A percentile compares a stretch with the other conserved stretches of the same genome.
phyloP scores from a whole-genome alignment of 306 rosid genomes.

The Fragaria iinumae region DNA sequence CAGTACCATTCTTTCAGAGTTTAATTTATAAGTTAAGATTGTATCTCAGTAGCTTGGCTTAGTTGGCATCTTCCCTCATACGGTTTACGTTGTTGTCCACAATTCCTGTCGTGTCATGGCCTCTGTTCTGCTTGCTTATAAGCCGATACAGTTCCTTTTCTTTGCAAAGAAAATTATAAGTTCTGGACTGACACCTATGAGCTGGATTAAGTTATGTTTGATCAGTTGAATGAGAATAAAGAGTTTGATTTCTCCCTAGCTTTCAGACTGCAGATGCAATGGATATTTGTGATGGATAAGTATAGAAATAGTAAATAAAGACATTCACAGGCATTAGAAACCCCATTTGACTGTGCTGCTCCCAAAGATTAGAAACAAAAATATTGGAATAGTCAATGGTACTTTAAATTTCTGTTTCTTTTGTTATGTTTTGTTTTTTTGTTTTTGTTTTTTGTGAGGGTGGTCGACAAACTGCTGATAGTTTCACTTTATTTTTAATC shows the following conservation, averaged over 20 bases:
- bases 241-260: not conserved
- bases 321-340: not conserved
- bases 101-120: not conserved
- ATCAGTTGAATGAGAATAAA: not conserved
- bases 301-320: too few species aligned
- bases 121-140: not conserved
- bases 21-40: not conserved
- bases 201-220: not conserved
- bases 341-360: not conserved
- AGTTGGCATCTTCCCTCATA: not conserved
- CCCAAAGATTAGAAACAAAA: not conserved
- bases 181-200: not conserved
- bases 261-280: not conserved
- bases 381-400: not conserved
- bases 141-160: not conserved
- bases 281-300: not conserved
- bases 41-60: not conserved
- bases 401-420: not conserved
- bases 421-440: not conserved
- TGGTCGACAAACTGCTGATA: not conserved
- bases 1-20: not conserved
- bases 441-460: not conserved
- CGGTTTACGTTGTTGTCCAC: not conserved
- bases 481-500: not conserved
- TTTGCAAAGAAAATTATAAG: not conserved